Evolutionary conservation across 768 basidiomycete species (phyloP).

Genomic region (Psilocybe tampanensis): DNA sequence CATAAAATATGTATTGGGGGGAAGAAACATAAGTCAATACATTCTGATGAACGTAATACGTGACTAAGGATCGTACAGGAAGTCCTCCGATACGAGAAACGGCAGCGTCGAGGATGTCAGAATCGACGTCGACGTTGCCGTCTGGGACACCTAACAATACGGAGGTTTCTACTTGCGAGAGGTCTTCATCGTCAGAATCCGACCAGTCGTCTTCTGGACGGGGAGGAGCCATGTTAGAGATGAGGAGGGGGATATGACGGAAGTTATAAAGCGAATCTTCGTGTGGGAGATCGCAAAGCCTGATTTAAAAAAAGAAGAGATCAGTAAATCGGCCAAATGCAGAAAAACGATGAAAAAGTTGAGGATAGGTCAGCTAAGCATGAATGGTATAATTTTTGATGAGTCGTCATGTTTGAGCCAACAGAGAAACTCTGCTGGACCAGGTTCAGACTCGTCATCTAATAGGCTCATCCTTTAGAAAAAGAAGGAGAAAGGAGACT

Average conservation of each 20-base stretch:
- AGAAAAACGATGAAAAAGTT: background rate
- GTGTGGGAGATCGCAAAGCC: conserved; percentile 16
- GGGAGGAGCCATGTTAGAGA: conserved; percentile 39
- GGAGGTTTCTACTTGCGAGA: conserved; percentile 56
- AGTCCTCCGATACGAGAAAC: conserved; percentile 90
- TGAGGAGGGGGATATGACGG: conserved; percentile 15
- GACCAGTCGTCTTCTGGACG: conserved; percentile 68
- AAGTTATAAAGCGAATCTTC: conserved; percentile 7
- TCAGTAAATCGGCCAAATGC: conserved; percentile 3
- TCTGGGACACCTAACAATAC: conserved; percentile 84
- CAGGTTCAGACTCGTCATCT: conserved; percentile 84
- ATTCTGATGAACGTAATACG: conserved; percentile 50
- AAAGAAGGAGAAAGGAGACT: conserved; percentile 16
- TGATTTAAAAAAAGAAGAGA: conserved; percentile 13
- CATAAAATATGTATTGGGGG: conserved; percentile 18
- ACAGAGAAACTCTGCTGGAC: conserved; percentile 62
- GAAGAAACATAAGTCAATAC: conserved; percentile 45
- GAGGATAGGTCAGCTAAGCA: conserved; percentile 77
- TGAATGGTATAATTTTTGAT: conserved; percentile 79
- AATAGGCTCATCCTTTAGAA: conserved; percentile 41
- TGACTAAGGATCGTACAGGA: conserved; percentile 75
- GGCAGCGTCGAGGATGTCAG: conserved; percentile 72
- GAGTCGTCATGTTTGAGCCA: conserved; percentile 62
- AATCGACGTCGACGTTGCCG: conserved; percentile 56
- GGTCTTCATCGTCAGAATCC: conserved; percentile 73